Base-by-base conservation (phyloP, 2,329 filamentous ascomycete genomes). In the Iodosphaeria phyllophila region DNA sequence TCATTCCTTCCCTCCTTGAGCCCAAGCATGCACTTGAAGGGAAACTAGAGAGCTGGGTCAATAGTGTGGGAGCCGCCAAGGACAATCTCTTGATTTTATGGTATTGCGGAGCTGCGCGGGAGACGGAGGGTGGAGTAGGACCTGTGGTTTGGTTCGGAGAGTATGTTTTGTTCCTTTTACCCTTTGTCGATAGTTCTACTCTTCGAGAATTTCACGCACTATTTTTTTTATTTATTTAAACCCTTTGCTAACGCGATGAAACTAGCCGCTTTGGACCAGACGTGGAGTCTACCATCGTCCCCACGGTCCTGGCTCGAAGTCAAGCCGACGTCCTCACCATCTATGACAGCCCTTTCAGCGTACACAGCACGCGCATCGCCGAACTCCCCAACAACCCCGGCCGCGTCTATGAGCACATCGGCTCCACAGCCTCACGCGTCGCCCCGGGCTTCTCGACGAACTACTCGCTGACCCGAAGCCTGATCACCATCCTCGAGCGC, bases 31-130 rank as follows among this genome's bases (percentile, higher is more conserved):
- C 17, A 4, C 16, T 25, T 4, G 13, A 8, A 2, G 18, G 14
- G 8, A 29, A 23, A 13, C 23, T 30, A 4, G 9, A n/a, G 10
- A 13, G 11, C 25, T 30, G 11, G 22, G 24, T n/a, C 12, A 20
- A 6, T 13, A 11, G 1, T 11, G 16, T 11, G 28, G 24, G 8
- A 3, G n/a, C n/a, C n/a, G n/a, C 8, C 3, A 11, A 8, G 18
- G 22, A 20, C 5, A 17, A 20, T 9, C 5, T 30, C 25, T 20
- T 30, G 3, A 30, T 30, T 6, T 30, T 30, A 11, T 30, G 28
- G 28, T 30, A 30, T 17, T 18, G 25, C 6, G 28, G 28, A 6
- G 8, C 22, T 8, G 28, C 28, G 3, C 8, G n/a, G 13, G 18
- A 19, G 8, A 11, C 21, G 2, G 21, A 19, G 5, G 22, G 11